Evolutionary conservation across 768 basidiomycete genomes (phyloP), one percentile per base, ranked within the genome.

Genomic region (Suillus clintonianus): DNA sequence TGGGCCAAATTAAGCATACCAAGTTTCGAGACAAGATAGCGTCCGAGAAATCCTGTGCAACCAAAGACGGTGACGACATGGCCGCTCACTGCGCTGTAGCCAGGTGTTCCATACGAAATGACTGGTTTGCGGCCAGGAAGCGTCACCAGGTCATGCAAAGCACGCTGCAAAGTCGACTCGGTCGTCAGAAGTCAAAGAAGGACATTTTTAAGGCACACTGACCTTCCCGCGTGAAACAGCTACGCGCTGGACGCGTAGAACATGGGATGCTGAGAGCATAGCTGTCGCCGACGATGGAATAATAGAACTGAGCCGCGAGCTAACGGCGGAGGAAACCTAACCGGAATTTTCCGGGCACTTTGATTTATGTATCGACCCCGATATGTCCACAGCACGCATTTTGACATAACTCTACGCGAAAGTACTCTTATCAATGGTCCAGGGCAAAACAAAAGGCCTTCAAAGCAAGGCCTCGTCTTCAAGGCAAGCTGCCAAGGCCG

Each of bases 31-130:
- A 98, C 93, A 50, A 98, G 82, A 77, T 99, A 99, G 73, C 95
- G 83, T 51, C 97, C 97, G 63, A 99, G 80, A 76, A 98, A 99
- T 6, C 96, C 94, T 4, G 96, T 97, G 74, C 90, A 92, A 27
- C 97, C 97, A 82, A 99, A 99, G 57, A 99, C 96, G 17, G 97
- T 99, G 47, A 91, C 97, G 42, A 90, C 86, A 78, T 96, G 95
- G 3, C 97, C 97, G 47, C 90, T 89, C 64, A 90, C 89, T 4
- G 94, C 90, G 71, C 91, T 92, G 72, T 94, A 92, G 65, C 90
- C 95, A 59, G 89, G 88, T 59, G 88, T 85, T 22, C 95, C 96
- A 67, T 86, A 81, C 6, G 88, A 85, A 70, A 96, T 81, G 67
- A 93, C 80, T 43, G 93, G 89, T 69, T 89, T 89, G 62, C 74